phyloP scores from a whole-genome alignment of 225 moss, liverwort and hornwort species.

The Marchantia polymorpha region DNA sequence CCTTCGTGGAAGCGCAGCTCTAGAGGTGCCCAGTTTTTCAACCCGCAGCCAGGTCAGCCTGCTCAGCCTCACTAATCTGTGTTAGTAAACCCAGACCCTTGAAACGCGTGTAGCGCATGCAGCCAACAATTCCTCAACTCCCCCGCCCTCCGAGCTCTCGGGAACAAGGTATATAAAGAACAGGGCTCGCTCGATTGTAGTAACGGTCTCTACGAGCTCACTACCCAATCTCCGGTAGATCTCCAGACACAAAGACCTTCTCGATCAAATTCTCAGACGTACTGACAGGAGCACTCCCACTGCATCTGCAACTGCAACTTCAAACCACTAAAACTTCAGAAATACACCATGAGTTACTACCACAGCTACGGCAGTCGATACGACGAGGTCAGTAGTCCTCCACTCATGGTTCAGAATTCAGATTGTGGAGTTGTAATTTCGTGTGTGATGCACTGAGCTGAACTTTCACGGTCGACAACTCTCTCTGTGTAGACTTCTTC shows the following conservation, averaged over 20 bases:
- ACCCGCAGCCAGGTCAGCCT: not conserved
- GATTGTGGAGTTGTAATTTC: too few species aligned
- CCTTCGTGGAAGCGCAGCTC: slow-evolving; percentile 5
- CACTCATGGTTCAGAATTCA: not conserved
- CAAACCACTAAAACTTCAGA: not conserved
- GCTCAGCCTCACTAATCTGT: not conserved
- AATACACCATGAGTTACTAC: not conserved
- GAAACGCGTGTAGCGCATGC: slow-evolving; percentile 11
- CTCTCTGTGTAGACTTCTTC: too few species aligned
- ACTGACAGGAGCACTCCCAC: not conserved
- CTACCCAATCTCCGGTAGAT: not conserved
- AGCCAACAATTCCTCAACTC: not conserved
- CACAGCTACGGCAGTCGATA: not conserved
- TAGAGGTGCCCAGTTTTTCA: not conserved
- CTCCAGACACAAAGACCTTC: not conserved
- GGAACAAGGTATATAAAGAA: not conserved
- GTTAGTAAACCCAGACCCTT: too few species aligned
- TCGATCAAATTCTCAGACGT: not conserved
- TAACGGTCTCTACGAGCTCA: not conserved
- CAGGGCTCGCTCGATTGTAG: not conserved
- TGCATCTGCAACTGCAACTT: not conserved
- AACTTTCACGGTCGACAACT: too few species aligned
- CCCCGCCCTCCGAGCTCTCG: not conserved
- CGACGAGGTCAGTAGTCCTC: not conserved
- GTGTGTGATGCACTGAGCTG: not conserved